phyloP scores from a whole-genome alignment of 208 protist species.

The Leishmania turanica region DNA sequence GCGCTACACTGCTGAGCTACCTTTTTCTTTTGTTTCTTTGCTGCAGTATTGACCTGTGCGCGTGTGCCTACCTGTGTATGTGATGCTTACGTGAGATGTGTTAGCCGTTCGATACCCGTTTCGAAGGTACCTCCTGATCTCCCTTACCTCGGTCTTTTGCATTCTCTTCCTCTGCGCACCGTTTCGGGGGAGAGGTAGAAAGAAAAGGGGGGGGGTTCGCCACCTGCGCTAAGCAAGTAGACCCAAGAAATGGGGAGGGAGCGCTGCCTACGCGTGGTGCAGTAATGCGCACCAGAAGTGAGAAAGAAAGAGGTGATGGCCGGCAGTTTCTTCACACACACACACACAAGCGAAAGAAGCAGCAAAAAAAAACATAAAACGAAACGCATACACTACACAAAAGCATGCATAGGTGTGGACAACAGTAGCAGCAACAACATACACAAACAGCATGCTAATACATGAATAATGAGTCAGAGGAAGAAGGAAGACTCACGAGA shows the following conservation, averaged over 20 bases:
- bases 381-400: neutral
- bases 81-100: too few species aligned
- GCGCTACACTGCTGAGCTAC: neutral
- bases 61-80: neutral
- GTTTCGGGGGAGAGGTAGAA: neutral
- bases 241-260: neutral
- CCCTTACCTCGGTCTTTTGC: neutral
- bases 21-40: slow-evolving; percentile 2
- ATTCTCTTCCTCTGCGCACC: neutral
- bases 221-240: neutral
- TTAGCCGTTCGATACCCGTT: neutral
- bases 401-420: neutral
- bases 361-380: neutral
- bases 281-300: neutral
- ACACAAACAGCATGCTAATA: slow-evolving; percentile 7
- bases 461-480: neutral
- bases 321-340: neutral
- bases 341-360: neutral
- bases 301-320: neutral
- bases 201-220: neutral
- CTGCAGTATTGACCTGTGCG: neutral
- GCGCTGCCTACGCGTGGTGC: neutral
- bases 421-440: neutral
- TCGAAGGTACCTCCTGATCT: neutral
- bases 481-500: neutral